These are phyloP conservation scores for Phytophthora ohioensis DNA, from an alignment of 352 stramenopile species.

Conservation along the genomic window DNA sequence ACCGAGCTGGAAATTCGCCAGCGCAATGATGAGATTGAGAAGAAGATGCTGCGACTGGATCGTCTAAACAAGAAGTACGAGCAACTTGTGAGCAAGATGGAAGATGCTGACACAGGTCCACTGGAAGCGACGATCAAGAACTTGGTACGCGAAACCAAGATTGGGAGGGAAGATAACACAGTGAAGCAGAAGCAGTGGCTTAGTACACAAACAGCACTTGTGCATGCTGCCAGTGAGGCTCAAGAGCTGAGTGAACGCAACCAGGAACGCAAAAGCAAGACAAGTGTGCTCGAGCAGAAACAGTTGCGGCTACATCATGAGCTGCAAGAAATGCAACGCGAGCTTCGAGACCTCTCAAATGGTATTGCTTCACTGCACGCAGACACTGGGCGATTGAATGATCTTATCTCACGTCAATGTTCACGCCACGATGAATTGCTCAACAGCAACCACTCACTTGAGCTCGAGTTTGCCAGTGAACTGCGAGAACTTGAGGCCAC, in stretches of 20 bases:
- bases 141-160: conserved; percentile 89
- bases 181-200: conserved; percentile 93
- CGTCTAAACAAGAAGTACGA: conserved; percentile 96
- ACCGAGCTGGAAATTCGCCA: conserved; percentile 95
- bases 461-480: conserved; percentile 93
- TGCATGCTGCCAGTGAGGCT: conserved; percentile 88
- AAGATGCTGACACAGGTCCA: conserved; percentile 93
- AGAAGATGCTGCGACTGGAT: conserved; percentile 95
- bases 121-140: conserved; percentile 95
- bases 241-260: conserved; percentile 91
- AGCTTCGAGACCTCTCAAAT: conserved; percentile 85
- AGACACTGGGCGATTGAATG: conserved; percentile 94
- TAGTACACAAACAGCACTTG: conserved; percentile 89
- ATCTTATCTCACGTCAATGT: conserved; percentile 92
- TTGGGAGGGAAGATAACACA: conserved; percentile 67
- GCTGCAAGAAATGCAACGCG: conserved; percentile 76
- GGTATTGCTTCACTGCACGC: conserved; percentile 88
- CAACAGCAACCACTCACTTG: conserved; percentile 90
- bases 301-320: conserved; percentile 89
- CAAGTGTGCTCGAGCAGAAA: conserved; percentile 92
- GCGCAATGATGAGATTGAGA: conserved; percentile 96
- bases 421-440: conserved; percentile 78
- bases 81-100: conserved; percentile 89
- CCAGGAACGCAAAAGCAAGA: conserved; percentile 91
- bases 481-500: conserved; percentile 92